phyloP scores from a whole-genome alignment of 805 yeast species.

The Cyberlindnera nakhonratchasimensis region DNA sequence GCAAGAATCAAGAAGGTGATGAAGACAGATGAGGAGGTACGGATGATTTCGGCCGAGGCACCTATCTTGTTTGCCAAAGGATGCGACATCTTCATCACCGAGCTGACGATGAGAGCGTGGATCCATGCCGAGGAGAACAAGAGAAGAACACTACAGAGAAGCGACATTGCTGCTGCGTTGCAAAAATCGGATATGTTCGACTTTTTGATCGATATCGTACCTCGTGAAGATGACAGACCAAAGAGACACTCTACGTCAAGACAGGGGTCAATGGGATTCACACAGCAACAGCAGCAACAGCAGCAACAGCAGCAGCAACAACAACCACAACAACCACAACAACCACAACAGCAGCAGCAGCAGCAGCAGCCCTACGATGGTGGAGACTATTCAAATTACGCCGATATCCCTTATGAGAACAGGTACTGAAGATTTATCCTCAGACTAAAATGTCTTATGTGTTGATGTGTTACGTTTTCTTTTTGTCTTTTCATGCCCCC shows the following conservation, averaged over 20 bases:
- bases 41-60: slow-evolving; percentile 98
- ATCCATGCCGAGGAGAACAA: slow-evolving; percentile 96
- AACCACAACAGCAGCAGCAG: background rate
- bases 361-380: slow-evolving; percentile 3
- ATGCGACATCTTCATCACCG: slow-evolving; percentile 95
- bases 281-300: background rate
- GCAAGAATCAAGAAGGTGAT: slow-evolving; percentile 96
- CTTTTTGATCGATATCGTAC: slow-evolving; percentile 92
- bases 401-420: slow-evolving; percentile 4
- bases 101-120: slow-evolving; percentile 98
- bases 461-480: slow-evolving; percentile 1
- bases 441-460: slow-evolving; percentile 1
- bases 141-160: slow-evolving; percentile 87
- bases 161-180: slow-evolving; percentile 93
- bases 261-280: slow-evolving; percentile 11
- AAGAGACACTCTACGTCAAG: slow-evolving; percentile 12
- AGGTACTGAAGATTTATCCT: too few relatives aligned
- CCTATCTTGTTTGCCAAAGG: slow-evolving; percentile 97
- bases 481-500: too few relatives aligned
- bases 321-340: slow-evolving; percentile 1
- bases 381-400: slow-evolving; percentile 3
- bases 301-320: background rate
- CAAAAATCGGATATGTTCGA: slow-evolving; percentile 97
- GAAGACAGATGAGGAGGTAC: slow-evolving; percentile 96
- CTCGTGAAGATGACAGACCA: slow-evolving; percentile 65